A percentile compares a stretch with the other conserved stretches of the same genome.
These are phyloP conservation scores for Graphiopsis chlorocephala DNA, from an alignment of 2,329 filamentous ascomycete species.

Conservation along the genomic window DNA sequence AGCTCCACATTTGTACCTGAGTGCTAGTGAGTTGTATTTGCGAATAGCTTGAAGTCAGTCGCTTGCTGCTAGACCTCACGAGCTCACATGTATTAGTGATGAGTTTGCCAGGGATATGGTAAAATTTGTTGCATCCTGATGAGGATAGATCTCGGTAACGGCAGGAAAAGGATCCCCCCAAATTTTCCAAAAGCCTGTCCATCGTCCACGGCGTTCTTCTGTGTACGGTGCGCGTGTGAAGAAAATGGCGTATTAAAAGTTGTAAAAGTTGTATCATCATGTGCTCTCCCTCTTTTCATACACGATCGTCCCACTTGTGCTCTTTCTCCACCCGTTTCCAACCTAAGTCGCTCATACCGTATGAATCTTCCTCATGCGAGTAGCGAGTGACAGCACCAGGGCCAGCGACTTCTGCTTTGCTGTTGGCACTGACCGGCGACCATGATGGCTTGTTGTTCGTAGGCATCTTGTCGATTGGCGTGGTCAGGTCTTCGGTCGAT, in stretches of 20 bases:
- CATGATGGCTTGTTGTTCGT: neutral
- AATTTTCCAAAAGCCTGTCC: neutral
- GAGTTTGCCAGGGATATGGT: too few relatives aligned
- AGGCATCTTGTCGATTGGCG: neutral
- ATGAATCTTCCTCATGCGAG: constrained; percentile 8
- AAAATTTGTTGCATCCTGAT: too few relatives aligned
- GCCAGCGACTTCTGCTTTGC: neutral
- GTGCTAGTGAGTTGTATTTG: too few relatives aligned
- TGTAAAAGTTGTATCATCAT: neutral
- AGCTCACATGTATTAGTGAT: too few relatives aligned
- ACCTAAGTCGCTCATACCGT: constrained; percentile 2
- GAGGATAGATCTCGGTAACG: too few relatives aligned
- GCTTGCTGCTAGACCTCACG: too few relatives aligned
- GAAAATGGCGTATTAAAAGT: neutral
- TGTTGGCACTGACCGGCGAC: neutral
- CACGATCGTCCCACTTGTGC: neutral
- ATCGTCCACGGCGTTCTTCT: neutral
- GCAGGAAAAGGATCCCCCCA: neutral
- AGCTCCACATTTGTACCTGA: too few relatives aligned
- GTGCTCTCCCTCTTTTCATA: neutral
- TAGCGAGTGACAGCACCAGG: neutral
- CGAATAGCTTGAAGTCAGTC: too few relatives aligned
- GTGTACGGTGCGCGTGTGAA: neutral
- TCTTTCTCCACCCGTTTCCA: neutral
- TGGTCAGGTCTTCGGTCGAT: neutral